Evolutionary conservation across 768 basidiomycete species (phyloP).

Genomic region (Trametes cinnabarina): DNA sequence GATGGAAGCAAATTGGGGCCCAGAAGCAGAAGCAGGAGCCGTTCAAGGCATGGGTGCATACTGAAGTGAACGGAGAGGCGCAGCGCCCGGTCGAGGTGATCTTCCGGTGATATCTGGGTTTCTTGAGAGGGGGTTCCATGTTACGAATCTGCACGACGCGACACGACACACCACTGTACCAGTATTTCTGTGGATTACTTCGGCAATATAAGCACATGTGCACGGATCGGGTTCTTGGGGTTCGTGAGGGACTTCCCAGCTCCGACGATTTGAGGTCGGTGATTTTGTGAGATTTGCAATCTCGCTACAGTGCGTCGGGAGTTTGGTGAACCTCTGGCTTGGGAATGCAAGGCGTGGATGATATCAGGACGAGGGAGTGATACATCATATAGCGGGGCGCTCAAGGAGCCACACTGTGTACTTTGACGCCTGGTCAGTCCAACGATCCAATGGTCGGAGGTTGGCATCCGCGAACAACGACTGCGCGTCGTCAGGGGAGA

Average conservation of each 20-base stretch:
- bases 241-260: no score
- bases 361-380: no score
- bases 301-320: no score
- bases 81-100: slow-evolving; percentile 6
- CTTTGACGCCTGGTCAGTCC: background rate
- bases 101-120: background rate
- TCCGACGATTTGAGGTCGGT: no score
- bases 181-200: no score
- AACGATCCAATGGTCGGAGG: background rate
- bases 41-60: slow-evolving; percentile 12
- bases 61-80: slow-evolving; percentile 8
- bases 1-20: background rate
- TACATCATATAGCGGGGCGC: background rate
- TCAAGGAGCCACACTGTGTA: background rate
- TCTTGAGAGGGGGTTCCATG: background rate
- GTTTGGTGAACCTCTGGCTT: no score
- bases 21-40: slow-evolving; percentile 1
- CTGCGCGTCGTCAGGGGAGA: background rate
- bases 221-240: no score
- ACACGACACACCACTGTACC: no score
- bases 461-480: background rate
- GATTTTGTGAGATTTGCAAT: no score
- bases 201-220: no score
- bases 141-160: background rate
- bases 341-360: no score